phyloP scores from a whole-genome alignment of 2,329 filamentous ascomycete genomes.

The Delphinella strobiligena region DNA sequence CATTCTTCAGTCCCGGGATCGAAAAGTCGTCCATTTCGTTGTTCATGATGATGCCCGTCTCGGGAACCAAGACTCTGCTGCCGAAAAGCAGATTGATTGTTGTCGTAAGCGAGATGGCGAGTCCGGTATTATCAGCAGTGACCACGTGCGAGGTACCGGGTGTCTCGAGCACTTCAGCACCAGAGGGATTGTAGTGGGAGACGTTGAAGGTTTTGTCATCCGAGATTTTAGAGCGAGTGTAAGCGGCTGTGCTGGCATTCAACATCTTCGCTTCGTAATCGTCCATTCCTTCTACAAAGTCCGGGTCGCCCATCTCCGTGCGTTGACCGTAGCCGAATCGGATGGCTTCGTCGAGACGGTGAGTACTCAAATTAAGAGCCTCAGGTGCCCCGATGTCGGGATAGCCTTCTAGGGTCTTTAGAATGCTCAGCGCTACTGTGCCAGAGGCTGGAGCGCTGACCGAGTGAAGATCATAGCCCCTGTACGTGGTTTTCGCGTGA shows the following conservation, averaged over 20 bases:
- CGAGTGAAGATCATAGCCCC: constrained; percentile 57
- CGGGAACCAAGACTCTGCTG: constrained; percentile 62
- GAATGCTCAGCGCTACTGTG: constrained; percentile 57
- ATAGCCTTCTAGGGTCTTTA: constrained; percentile 79
- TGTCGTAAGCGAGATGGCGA: constrained; percentile 72
- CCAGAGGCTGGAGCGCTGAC: constrained; percentile 69
- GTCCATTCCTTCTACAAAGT: constrained; percentile 52
- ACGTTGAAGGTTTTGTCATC: constrained; percentile 62
- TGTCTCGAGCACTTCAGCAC: constrained; percentile 54
- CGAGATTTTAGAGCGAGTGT: constrained; percentile 54
- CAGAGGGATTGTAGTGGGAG: constrained; percentile 58
- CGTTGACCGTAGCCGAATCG: constrained; percentile 73
- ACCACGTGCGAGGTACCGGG: constrained; percentile 66
- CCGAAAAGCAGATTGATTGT: constrained; percentile 86
- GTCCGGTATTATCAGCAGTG: constrained; percentile 57
- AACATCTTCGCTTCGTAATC: constrained; percentile 59
- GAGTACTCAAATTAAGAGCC: constrained; percentile 55
- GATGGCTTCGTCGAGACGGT: constrained; percentile 79
- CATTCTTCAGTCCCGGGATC: constrained; percentile 64
- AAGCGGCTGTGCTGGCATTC: constrained; percentile 43
- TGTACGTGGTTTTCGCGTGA: constrained; percentile 41
- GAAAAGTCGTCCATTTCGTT: constrained; percentile 62
- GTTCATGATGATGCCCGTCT: constrained; percentile 68
- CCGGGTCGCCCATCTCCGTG: constrained; percentile 70
- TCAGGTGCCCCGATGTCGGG: constrained; percentile 46